Percentiles rank a stretch among this genome's conserved stretches.
Conservation (phyloP, 257 asterid species). For the Solanum megistacrolobum region DNA sequence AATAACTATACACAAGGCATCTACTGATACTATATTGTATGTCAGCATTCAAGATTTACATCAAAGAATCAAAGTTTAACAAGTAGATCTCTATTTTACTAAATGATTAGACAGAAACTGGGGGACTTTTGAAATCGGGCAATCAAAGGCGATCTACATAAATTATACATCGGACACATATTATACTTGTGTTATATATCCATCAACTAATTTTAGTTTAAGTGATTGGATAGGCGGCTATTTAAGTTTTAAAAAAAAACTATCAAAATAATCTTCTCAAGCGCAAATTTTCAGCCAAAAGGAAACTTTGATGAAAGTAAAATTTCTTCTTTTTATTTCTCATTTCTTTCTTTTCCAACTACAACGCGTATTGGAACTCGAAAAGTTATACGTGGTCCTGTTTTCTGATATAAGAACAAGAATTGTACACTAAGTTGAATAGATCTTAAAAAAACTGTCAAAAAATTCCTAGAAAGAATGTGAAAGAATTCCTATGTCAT, state of each 20-base stretch:
- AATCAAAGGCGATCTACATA: neutral
- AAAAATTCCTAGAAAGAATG: slow-evolving; percentile 24
- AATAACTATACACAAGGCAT: neutral
- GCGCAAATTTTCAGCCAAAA: neutral
- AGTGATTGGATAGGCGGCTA: neutral
- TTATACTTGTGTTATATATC: neutral
- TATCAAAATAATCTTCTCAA: neutral
- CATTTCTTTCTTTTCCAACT: slow-evolving; percentile 1
- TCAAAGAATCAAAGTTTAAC: neutral
- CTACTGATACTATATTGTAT: neutral
- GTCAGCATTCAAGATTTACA: neutral
- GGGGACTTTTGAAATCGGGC: neutral
- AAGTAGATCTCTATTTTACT: neutral
- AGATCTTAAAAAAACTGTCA: neutral
- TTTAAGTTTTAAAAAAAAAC: neutral
- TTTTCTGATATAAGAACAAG: slow-evolving; percentile 12
- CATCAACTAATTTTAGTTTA: neutral
- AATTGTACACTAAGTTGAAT: slow-evolving; percentile 25
- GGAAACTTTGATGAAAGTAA: neutral
- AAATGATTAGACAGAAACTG: neutral
- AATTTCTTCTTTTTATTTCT: neutral
- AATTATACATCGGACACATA: neutral
- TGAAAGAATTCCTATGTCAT: slow-evolving; percentile 27
- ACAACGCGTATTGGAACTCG: slow-evolving; percentile 10
- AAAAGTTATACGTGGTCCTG: slow-evolving; percentile 20